Evolutionary conservation across 129 eudicot genomes (phyloP), one percentile per base, ranked within the genome.

Genomic region (Helianthus tuberosus): DNA sequence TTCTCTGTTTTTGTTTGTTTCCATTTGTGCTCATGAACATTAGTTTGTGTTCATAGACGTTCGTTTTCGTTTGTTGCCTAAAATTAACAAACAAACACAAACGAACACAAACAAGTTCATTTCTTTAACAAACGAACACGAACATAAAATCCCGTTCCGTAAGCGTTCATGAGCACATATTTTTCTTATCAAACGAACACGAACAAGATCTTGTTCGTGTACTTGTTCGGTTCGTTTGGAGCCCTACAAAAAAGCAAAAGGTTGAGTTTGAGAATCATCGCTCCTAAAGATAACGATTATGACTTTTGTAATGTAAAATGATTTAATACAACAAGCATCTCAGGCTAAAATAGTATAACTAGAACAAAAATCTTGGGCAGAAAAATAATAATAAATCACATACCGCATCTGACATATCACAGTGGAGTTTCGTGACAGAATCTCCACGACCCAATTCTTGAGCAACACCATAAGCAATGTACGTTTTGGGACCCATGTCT

Each of bases 361-460:
- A 73, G 48, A 74, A 62, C 43, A 64, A 3, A 52, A 70, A 16
- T n/a, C 20, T 27, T 60, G 41, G 25, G 66, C 75, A 80, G 27
- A 64, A 61, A 9, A 43, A 43, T 1, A 9, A 43, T 43, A 43
- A 73, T n/a, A 36, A 16, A 72, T 25, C 47, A 29, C 59, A 62
- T 83, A 89, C 95, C 83, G 85, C 86, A 78, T 89, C 95, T 43
- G 95, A 89, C 88, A 86, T 81, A 46, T 83, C 89, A 75, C 86
- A 89, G 39, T 89, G 95, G 69, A 89, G 88, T 76, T 87, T 87
- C 15, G 93, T 90, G 11, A 90, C 94, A 77, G 96, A 90, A 71
- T 90, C 96, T 52, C 93, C 96, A 75, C 94, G 86, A 15, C 93
- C 93, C 53, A 90, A 79, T 73, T 90, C 96, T 73, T 78, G 81